Base-by-base conservation (phyloP, 2,329 filamentous ascomycete genomes). In the Calonectria pteridis region DNA sequence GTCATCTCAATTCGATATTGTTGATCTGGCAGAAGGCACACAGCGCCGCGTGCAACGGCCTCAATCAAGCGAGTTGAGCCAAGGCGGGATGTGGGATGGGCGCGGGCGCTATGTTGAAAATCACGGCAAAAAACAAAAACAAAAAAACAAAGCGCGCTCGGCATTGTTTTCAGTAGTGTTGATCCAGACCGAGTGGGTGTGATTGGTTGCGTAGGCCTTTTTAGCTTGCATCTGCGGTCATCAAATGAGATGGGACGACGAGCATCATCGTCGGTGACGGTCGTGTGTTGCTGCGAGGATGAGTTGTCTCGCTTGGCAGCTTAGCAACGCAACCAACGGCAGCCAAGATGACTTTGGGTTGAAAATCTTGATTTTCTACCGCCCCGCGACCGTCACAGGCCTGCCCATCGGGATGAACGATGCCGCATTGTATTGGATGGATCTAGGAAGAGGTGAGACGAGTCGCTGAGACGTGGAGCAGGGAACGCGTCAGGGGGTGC, bases 401-500 rank as follows among this genome's bases (percentile, higher is more conserved):
- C 43, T 13, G 55, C 10, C 18, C 43, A 7, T 63, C 35, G 65
- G 49, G 53, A 72, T 63, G 65, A 68, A 68, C 23, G 70, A 68
- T 65, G 49, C 37, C 49, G 28, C 33, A 50, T 58, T 46, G 55
- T 40, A 64, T 64, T 68, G 70, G 65, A 64, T 43, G 63, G 65
- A 72, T 64, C 43, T 64, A n/a, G 50, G 46, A 58, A 35, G 50
- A 33, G 31, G 70, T 66, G n/a, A 18, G 64, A 63, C 70, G 65
- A 68, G 35, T 68, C 26, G 23, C 58, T 68, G 55, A 63, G 63
- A 49, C 63, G 69, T 75, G 75, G 76, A 71, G 72, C 73, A 66
- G 53, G 62, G 68, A 74, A 80, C 77, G 78, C 78, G 78, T 78
- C 77, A 76, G 76, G 73, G 67, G 72, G 71, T 72, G n/a, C 13